Base-by-base conservation (phyloP, 2,329 filamentous ascomycete species). In the Ceratocystis alfenasii region DNA sequence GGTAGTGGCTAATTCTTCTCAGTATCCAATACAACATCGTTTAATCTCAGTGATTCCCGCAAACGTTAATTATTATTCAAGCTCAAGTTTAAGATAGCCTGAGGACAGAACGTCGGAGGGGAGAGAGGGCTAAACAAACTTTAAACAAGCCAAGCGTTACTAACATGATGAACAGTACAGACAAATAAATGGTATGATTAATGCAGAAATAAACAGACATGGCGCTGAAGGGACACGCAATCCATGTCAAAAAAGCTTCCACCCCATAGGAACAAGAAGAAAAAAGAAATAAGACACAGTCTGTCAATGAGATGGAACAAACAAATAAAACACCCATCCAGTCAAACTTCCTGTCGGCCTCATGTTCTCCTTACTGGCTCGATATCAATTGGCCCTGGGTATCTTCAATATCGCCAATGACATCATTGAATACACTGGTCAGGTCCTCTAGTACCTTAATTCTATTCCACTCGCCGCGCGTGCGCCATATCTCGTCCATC, bases 401-500 rank as follows among this genome's bases (percentile, higher is more conserved):
- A 33, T 75, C 73, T 71, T 85, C 82, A 67, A 92, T 89, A 72
- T 92, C 88, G 28, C 75, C 72, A 67, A 90, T 85, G 12, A 85
- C 84, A 36, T 86, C 84, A 70, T 95, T 92, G 74, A 96, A 96
- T 3, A 88, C 84, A 17, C 81, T 78, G 53, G 79, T 79, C 46
- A 95, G 81, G 46, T 80, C 77, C 59, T 77, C 77, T 15, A 87
- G 80, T 15, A 96, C 91, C 70, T 81, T 80, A 71, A 85, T 87
- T 55, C 94, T 84, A 75, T 99, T 94, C 84, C 89, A 94, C 72
- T 95, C 87, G 61, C 84, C 81, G 62, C 91, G 83, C 68, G 82
- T 83, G 68, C 81, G 81, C 94, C 94, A 99, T 57, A 97, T 83
- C 69, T 87, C 85, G 68, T 93, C 88, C 93, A 97, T 97, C 69